Conservation (phyloP, 1,139 yeast species). For the Magnusiomyces sp. region DNA sequence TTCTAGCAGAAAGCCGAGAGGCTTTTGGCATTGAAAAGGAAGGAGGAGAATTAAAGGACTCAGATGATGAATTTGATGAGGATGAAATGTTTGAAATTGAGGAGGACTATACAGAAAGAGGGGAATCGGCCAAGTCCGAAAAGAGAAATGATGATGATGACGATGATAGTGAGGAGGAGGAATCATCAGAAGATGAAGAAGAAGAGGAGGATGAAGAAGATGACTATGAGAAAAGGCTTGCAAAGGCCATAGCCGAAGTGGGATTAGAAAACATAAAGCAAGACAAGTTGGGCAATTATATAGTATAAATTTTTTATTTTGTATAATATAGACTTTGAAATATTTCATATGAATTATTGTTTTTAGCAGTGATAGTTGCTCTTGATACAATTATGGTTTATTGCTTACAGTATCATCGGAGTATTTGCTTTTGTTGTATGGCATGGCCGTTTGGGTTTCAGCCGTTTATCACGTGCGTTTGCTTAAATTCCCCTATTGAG, state of each 20-base stretch:
- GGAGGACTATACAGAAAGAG: background rate
- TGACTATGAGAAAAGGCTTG: background rate
- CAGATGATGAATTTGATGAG: background rate
- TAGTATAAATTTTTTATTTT: too few relatives aligned
- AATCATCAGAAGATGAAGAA: too few relatives aligned
- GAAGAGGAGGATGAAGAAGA: background rate
- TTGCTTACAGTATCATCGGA: too few relatives aligned
- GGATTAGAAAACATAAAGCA: background rate
- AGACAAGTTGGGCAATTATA: background rate
- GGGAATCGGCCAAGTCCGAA: background rate
- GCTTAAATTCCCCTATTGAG: too few relatives aligned
- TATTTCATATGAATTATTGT: too few relatives aligned
- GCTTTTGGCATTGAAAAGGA: slow-evolving; percentile 13
- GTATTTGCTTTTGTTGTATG: too few relatives aligned
- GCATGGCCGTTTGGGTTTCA: too few relatives aligned
- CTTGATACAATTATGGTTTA: too few relatives aligned
- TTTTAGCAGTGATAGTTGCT: too few relatives aligned
- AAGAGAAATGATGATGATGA: background rate
- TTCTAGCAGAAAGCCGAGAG: slow-evolving; percentile 57
- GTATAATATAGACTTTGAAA: too few relatives aligned
- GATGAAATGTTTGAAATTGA: slow-evolving; percentile 5
- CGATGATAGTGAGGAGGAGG: too few relatives aligned
- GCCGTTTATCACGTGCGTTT: too few relatives aligned
- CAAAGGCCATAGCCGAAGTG: slow-evolving; percentile 1
- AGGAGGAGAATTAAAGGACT: background rate